Conservation (phyloP, 148 eudicot species). For the Camellia japonica region DNA sequence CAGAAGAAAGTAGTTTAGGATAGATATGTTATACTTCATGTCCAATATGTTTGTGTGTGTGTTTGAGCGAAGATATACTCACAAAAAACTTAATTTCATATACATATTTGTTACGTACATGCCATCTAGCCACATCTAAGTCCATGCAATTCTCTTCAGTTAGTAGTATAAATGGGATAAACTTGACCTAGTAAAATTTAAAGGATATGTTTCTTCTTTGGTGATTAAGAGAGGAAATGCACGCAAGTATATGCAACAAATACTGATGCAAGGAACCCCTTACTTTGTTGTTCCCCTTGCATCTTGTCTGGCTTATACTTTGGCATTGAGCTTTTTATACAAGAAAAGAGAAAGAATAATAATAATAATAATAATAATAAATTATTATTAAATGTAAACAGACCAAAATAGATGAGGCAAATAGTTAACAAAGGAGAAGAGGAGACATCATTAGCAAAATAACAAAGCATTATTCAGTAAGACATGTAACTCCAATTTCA, state of each 20-base stretch:
- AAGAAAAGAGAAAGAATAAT: too few relatives aligned
- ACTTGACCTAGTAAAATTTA: slow-evolving; percentile 1
- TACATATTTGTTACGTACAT: not conserved
- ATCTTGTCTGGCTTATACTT: too few relatives aligned
- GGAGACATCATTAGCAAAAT: not conserved
- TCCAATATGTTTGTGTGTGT: not conserved
- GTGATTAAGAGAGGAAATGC: not conserved
- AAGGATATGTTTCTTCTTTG: not conserved
- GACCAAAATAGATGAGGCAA: not conserved
- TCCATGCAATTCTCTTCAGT: not conserved
- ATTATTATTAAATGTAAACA: too few relatives aligned
- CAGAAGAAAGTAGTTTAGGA: not conserved
- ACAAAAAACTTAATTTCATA: not conserved
- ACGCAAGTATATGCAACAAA: not conserved
- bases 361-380: too few relatives aligned
- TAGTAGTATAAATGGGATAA: not conserved
- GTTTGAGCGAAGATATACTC: not conserved
- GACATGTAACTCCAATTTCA: not conserved
- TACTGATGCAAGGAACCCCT: not conserved
- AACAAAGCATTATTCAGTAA: not conserved
- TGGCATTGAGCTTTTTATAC: too few relatives aligned
- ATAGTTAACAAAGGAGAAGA: not conserved
- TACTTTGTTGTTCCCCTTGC: too few relatives aligned
- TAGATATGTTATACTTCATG: not conserved
- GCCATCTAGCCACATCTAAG: not conserved